Evolutionary conservation across 192 early-diverging fungal species (phyloP), one percentile per base, ranked within the genome.

Genomic region (Coemansia sp.): DNA sequence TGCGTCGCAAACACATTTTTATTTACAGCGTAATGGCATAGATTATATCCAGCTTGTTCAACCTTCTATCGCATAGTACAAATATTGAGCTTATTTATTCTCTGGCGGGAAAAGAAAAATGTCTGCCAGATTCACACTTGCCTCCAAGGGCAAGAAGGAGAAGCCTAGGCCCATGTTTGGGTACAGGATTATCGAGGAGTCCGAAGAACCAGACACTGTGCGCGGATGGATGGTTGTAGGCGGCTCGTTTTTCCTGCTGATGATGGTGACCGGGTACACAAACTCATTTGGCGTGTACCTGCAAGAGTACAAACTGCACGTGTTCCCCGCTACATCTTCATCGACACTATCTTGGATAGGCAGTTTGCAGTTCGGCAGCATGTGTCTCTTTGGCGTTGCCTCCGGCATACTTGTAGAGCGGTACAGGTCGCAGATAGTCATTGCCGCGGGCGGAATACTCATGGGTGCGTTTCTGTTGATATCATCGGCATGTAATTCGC

Each of bases 291-390:
- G 68, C 26, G 64, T 68, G n/a, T 76, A 76, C 60, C 43, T 65
- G 2, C 62, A 71, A 51, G 68, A 66, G 59, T 76, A 71, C 56
- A 51, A 72, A 15, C 53, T 72, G 6, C 34, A 58, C 18, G 69
- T 63, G 60, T 77, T 77, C 46, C 69, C 75, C 1, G 36, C 58
- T 30, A 55, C 65, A 5, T 23, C 65, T 7, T 64, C 69, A 5
- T 77, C 75, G 12, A 39, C 56, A 9, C 41, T 77, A 3, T 69
- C 69, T 30, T 77, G 75, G 75, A 77, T 77, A 35, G 75, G 75
- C 14, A 69, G 65, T 6, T 23, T 77, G 55, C 73, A 76, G 60
- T 72, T 77, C 36, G 63, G 62, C 1, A 11, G 43, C 20, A 76
- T 76, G 69, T 64, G 69, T 16, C 62, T 77, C 44, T 77, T 71